Percentiles rank a stretch among this genome's conserved stretches.
Evolutionary conservation across 1,284 basidiomycete genomes (phyloP).

Genomic region (Ustilago shanxiensis): DNA sequence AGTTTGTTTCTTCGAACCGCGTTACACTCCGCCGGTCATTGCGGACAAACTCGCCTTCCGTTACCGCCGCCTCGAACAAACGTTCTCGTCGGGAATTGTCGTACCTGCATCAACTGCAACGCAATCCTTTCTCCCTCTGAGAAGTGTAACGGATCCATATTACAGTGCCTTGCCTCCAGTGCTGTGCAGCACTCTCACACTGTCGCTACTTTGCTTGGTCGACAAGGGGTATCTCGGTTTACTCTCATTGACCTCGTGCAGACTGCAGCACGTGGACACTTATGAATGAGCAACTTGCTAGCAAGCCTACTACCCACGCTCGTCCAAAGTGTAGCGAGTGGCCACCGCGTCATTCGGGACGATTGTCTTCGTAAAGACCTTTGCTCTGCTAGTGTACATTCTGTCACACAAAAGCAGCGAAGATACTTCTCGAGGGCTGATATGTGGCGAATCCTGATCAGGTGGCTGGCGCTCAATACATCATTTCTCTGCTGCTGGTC

Average conservation of each 20-base stretch:
- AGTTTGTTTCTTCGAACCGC: conserved; percentile 7
- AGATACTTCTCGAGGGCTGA: too few relatives aligned
- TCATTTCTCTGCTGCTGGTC: neutral
- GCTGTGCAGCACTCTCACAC: too few relatives aligned
- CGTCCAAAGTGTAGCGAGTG: too few relatives aligned
- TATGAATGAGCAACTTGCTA: neutral
- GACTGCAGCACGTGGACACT: neutral
- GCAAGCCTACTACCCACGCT: too few relatives aligned
- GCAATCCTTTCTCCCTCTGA: neutral
- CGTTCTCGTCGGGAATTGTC: neutral
- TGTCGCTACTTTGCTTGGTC: too few relatives aligned
- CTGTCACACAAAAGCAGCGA: too few relatives aligned
- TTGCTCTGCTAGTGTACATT: neutral
- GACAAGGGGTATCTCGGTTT: neutral
- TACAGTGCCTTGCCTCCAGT: too few relatives aligned
- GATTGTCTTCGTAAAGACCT: neutral
- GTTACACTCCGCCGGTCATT: neutral
- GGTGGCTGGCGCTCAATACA: neutral
- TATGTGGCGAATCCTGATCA: neutral
- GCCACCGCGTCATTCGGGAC: neutral
- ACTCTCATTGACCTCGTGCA: neutral
- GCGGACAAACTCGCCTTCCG: conserved; percentile 2
- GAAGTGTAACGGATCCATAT: too few relatives aligned
- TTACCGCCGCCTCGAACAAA: conserved; percentile 7
- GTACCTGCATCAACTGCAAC: conserved; percentile 10